Base-by-base conservation (phyloP, 129 eudicot species). In the Helianthus tuberosus region DNA sequence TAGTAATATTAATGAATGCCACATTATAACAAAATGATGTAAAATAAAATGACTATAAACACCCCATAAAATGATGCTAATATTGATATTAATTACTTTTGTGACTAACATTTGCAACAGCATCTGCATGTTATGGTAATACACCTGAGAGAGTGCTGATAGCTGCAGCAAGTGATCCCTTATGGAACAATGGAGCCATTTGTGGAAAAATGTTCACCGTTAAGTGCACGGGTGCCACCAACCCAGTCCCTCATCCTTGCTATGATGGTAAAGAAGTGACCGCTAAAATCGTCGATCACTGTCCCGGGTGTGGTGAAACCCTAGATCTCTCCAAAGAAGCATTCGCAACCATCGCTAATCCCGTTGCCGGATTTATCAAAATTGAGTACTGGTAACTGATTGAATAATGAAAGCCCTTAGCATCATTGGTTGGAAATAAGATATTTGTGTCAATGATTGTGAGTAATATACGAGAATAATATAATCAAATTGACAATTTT, bases 301-400 rank as follows among this genome's bases (percentile, higher is more conserved):
- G 83, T 39, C 89, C 84, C 0, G 71, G 74, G 48, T 79, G 86
- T 39, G 82, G 80, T 5, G 84, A 82, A 53, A 82, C 84, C n/a
- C 63, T 85, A 12, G 86, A 85, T 75, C 84, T 85, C 48, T 85
- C 89, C 8, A 55, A 63, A 71, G 84, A 85, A 82, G 89, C 84
- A 16, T 85, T 85, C 72, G 71, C 79, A 13, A 16, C 69, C 5
- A 85, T 85, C 48, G 89, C 86, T 5, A 49, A 85, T 43, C 86
- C 84, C 1, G 79, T 69, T 13, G 89, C 86, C 9, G 86, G 86
- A 16, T 46, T 74, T 10, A 85, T 85, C 62, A 71, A 81, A 8
- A 85, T 85, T 25, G 84, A 84, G 4, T 76, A 59, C 32, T 67
- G 72, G 79, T 50, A 75, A 59, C 2, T 58, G 6, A 7, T 6